phyloP scores from a whole-genome alignment of 2,329 filamentous ascomycete species.

The Neonectria coccinea region DNA sequence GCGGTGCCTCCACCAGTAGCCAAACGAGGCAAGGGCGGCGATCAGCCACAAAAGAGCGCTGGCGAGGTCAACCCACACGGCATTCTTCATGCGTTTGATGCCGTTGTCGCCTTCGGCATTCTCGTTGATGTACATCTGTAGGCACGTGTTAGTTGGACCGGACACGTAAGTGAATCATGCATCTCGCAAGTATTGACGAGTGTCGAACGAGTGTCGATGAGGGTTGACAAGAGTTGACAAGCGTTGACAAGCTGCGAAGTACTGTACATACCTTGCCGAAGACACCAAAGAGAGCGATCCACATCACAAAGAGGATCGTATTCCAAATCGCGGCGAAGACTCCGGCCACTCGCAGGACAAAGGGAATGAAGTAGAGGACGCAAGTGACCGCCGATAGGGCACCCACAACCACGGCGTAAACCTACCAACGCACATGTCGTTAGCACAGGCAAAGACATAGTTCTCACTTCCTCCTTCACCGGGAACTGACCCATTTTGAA shows the following conservation, averaged over 20 bases:
- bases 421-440: constrained; percentile 51
- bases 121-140: constrained; percentile 76
- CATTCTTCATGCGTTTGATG: constrained; percentile 83
- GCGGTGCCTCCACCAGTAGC: constrained; percentile 70
- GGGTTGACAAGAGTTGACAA: too few species aligned
- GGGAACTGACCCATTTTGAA: constrained; percentile 74
- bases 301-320: constrained; percentile 78
- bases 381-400: constrained; percentile 73
- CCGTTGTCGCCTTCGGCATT: constrained; percentile 71
- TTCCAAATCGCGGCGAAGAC: constrained; percentile 74
- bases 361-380: constrained; percentile 73
- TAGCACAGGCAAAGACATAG: not conserved
- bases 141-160: constrained; percentile 26
- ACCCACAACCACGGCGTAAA: constrained; percentile 79
- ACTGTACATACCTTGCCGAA: constrained; percentile 73
- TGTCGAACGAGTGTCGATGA: not conserved
- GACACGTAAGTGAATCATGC: constrained; percentile 3
- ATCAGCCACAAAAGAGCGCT: constrained; percentile 83
- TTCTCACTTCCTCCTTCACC: not conserved
- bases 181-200: not conserved
- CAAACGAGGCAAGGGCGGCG: constrained; percentile 65
- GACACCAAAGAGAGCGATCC: constrained; percentile 84
- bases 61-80: constrained; percentile 84
- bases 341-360: constrained; percentile 64
- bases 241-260: not conserved